Percentiles rank a stretch among this genome's conserved stretches.
These are phyloP conservation scores for Pinus taeda DNA, from an alignment of 75 land plant genomes.

Conservation along the genomic window DNA sequence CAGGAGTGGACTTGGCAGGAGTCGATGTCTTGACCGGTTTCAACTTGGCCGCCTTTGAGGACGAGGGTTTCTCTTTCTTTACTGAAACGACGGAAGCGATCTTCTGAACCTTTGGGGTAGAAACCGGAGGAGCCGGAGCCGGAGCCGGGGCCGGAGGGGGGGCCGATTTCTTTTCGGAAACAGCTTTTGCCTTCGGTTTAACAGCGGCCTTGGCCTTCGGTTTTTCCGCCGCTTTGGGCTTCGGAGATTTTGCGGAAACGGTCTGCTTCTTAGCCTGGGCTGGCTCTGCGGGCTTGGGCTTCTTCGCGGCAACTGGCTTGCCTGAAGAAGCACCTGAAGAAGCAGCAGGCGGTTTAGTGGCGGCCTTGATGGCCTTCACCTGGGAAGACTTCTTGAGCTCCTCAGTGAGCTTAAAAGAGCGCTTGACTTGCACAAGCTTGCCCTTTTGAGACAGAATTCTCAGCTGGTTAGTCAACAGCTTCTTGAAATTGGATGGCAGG, in stretches of 20 bases:
- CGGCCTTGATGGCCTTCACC: neutral
- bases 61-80: too few relatives aligned
- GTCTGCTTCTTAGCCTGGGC: too few relatives aligned
- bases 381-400: neutral
- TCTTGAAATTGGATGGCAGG: conserved; percentile 12
- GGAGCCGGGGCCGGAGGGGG: neutral
- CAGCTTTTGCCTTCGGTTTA: neutral
- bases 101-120: neutral
- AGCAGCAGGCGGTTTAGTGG: neutral
- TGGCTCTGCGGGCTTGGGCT: neutral
- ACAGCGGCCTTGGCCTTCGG: neutral
- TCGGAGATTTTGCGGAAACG: too few relatives aligned
- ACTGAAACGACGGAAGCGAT: too few relatives aligned
- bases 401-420: conserved; percentile 17
- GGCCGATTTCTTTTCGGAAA: conserved; percentile 1
- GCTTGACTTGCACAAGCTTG: conserved; percentile 7
- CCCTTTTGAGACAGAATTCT: conserved; percentile 3
- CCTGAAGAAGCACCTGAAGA: conserved; percentile 13
- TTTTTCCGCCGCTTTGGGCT: neutral
- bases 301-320: conserved; percentile 6
- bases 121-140: neutral
- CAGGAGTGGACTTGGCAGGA: neutral
- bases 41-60: neutral
- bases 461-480: conserved; percentile 6
- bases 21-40: neutral